Evolutionary conservation across 1,284 basidiomycete species (phyloP).

Genomic region (Ganoderma lingzhi): DNA sequence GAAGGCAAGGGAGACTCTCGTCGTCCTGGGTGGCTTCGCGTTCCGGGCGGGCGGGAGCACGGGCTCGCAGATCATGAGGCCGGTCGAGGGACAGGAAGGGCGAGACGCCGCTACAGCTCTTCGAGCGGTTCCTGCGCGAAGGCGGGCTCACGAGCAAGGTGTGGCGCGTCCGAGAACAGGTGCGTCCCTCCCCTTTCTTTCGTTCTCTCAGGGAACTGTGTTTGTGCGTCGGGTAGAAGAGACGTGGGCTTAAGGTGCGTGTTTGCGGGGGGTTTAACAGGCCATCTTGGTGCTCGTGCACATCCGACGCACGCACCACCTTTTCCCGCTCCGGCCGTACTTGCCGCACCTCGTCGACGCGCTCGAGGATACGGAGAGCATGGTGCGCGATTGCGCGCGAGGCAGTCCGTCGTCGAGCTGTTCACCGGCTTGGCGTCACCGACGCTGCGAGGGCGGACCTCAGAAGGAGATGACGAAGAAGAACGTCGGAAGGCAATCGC

Average conservation of each 20-base stretch:
- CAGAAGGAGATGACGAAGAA: constrained; percentile 89
- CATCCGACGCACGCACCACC: constrained; percentile 69
- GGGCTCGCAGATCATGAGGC: constrained; percentile 47
- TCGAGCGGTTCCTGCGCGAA: constrained; percentile 82
- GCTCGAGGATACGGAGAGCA: constrained; percentile 90
- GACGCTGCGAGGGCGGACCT: constrained; percentile 91
- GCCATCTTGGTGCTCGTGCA: constrained; percentile 72
- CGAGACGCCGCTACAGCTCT: constrained; percentile 79
- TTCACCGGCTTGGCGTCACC: constrained; percentile 85
- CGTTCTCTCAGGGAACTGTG: neutral
- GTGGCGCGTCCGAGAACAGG: constrained; percentile 86
- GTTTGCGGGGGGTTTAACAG: constrained; percentile 44
- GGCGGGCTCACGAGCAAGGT: constrained; percentile 79
- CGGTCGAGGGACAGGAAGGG: constrained; percentile 73
- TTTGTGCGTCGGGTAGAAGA: neutral
- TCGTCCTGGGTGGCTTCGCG: constrained; percentile 75
- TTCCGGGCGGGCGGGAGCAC: constrained; percentile 58
- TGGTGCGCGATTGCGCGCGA: constrained; percentile 89
- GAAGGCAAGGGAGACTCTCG: constrained; percentile 79
- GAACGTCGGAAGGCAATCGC: constrained; percentile 88
- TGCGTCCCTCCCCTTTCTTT: constrained; percentile 44
- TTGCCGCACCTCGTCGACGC: constrained; percentile 83
- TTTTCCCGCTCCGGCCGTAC: constrained; percentile 87
- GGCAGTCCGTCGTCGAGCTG: constrained; percentile 82
- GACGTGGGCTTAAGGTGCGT: constrained; percentile 15